These are phyloP conservation scores for Thielaviopsis euricoi DNA, from an alignment of 2,329 filamentous ascomycete species.

Conservation along the genomic window DNA sequence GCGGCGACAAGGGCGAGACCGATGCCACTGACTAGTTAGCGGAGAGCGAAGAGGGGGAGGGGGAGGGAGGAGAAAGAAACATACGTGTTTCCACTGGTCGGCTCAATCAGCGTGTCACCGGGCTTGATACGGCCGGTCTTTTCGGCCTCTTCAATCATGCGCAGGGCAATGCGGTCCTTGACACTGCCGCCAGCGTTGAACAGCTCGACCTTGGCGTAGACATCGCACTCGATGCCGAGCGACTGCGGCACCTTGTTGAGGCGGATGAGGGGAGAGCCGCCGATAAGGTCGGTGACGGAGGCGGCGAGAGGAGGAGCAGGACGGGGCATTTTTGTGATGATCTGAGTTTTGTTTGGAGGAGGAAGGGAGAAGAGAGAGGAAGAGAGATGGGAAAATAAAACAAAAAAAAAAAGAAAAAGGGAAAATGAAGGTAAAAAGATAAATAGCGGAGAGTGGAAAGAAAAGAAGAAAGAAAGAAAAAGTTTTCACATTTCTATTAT, in stretches of 20 bases:
- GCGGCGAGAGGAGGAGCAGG: slow-evolving; percentile 25
- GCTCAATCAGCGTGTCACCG: slow-evolving; percentile 92
- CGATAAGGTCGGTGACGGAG: slow-evolving; percentile 73
- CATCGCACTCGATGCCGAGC: slow-evolving; percentile 71
- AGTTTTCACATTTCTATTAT: neutral
- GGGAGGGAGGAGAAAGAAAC: slow-evolving; percentile 13
- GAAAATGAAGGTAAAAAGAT: neutral
- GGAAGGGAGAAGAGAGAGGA: neutral
- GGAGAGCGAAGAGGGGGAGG: no score
- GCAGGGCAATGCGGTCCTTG: slow-evolving; percentile 86
- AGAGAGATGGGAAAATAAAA: neutral
- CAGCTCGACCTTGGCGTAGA: slow-evolving; percentile 82
- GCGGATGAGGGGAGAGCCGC: slow-evolving; percentile 86
- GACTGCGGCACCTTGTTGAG: slow-evolving; percentile 87
- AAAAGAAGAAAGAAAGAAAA: neutral
- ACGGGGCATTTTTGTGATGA: neutral
- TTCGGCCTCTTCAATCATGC: slow-evolving; percentile 96
- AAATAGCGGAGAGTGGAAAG: neutral
- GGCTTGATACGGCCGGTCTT: slow-evolving; percentile 84
- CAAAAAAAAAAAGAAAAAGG: neutral
- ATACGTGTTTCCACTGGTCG: slow-evolving; percentile 85
- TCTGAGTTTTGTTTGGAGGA: no score
- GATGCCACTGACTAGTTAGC: slow-evolving; percentile 43
- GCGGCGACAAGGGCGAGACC: slow-evolving; percentile 85
- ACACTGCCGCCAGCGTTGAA: slow-evolving; percentile 91